Evolutionary conservation across 2,329 filamentous ascomycete species (phyloP).

Genomic region (Aspergillus fructus): DNA sequence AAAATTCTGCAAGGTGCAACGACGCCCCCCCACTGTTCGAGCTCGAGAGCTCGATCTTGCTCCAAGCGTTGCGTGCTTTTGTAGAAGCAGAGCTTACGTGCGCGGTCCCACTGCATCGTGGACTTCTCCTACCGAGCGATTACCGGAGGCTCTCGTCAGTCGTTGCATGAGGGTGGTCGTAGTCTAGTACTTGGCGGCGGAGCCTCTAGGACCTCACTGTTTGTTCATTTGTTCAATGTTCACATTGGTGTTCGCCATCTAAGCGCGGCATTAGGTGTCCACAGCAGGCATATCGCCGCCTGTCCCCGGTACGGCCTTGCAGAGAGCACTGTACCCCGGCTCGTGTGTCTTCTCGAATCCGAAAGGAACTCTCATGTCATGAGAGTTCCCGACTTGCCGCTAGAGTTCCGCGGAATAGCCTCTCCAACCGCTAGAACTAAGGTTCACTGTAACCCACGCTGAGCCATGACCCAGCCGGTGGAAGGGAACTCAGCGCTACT

Average conservation of each 20-base stretch:
- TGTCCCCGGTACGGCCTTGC: not conserved
- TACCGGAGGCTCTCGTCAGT: not conserved
- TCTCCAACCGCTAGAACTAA: not conserved
- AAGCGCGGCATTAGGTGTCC: not conserved
- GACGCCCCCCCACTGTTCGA: not conserved
- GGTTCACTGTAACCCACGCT: not conserved
- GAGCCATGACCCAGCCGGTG: not conserved
- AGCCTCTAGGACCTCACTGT: no score
- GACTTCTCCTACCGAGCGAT: no score
- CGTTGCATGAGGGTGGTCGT: not conserved
- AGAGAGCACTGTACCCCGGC: not conserved
- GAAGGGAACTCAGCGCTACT: not conserved
- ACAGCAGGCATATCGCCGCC: no score
- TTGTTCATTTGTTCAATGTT: not conserved
- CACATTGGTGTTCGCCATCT: not conserved
- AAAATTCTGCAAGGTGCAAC: not conserved
- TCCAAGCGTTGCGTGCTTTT: not conserved
- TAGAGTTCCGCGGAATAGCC: not conserved
- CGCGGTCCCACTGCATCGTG: not conserved
- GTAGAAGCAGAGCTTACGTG: not conserved
- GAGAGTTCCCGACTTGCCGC: not conserved
- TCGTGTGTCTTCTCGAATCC: not conserved
- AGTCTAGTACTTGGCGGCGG: not conserved
- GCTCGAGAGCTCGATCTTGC: not conserved
- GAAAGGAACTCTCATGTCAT: not conserved